Percentiles rank a stretch among this genome's conserved stretches.
These are phyloP conservation scores for Ulota crispa DNA, from an alignment of 225 moss, liverwort and hornwort genomes.

Conservation along the genomic window DNA sequence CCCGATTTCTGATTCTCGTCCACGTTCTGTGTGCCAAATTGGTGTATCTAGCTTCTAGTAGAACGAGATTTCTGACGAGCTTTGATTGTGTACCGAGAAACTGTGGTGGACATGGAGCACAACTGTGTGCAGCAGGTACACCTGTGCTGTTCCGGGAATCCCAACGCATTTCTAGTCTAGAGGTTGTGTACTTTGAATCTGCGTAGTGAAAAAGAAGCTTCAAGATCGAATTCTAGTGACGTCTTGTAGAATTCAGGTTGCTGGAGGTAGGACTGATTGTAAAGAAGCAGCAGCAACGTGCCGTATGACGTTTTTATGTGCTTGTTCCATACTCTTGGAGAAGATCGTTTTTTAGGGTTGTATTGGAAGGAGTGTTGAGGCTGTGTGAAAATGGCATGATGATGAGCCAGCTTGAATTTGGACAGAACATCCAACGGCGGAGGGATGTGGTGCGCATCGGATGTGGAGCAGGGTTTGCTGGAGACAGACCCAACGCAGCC, in stretches of 20 bases:
- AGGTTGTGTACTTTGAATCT: not conserved
- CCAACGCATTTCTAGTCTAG: not conserved
- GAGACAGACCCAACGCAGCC: conserved; percentile 71
- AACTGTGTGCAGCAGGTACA: conserved; percentile 31
- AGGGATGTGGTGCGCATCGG: conserved; percentile 64
- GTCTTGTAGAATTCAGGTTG: not conserved
- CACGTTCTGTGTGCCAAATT: not conserved
- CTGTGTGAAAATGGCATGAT: not conserved
- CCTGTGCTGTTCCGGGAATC: not conserved
- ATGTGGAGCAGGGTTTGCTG: conserved; percentile 85
- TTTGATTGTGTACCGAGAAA: not conserved
- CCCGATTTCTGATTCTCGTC: not conserved
- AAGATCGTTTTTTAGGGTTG: not conserved
- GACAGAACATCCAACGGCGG: conserved; percentile 17
- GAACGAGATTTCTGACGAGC: not conserved
- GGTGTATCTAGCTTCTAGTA: not conserved
- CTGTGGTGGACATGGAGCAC: conserved; percentile 22
- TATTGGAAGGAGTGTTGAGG: not conserved
- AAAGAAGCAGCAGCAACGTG: not conserved
- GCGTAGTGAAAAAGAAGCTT: not conserved
- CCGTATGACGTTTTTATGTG: not conserved
- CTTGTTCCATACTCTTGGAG: not conserved
- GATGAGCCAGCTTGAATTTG: conserved; percentile 20
- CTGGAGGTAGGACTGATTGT: not conserved
- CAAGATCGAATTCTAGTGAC: not conserved